Evolutionary conservation across 768 basidiomycete species (phyloP).

Genomic region (Suillus bovinus): DNA sequence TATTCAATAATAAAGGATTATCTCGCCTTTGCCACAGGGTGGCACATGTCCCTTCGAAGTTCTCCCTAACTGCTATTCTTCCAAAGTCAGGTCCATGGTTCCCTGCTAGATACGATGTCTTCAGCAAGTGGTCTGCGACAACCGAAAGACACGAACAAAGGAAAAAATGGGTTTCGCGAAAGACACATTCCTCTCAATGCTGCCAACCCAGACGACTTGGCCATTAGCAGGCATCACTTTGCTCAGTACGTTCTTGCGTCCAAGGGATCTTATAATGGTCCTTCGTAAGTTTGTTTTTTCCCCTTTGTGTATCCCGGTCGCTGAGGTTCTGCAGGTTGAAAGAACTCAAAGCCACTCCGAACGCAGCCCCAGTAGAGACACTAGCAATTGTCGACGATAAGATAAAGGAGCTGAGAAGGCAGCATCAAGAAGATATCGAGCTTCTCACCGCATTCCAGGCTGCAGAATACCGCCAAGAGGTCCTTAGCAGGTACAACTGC

Average conservation of each 20-base stretch:
- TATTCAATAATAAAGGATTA: neutral
- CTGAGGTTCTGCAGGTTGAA: conserved; percentile 24
- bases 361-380: conserved; percentile 22
- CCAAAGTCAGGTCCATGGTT: neutral
- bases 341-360: conserved; percentile 20
- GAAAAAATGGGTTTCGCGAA: conserved; percentile 28
- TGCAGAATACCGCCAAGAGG: conserved; percentile 34
- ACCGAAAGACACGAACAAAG: conserved; percentile 13
- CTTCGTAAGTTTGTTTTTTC: conserved; percentile 34
- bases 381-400: conserved; percentile 26
- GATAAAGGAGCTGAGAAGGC: conserved; percentile 30
- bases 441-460: conserved; percentile 31
- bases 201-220: conserved; percentile 23
- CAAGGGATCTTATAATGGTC: conserved; percentile 36
- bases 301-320: neutral
- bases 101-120: conserved; percentile 10
- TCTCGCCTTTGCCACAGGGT: neutral
- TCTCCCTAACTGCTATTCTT: neutral
- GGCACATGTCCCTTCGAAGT: neutral
- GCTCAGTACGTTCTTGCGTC: conserved; percentile 43
- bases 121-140: conserved; percentile 12
- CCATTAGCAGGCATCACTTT: conserved; percentile 33
- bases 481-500: conserved; percentile 26
- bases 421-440: conserved; percentile 33
- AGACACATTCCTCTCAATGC: conserved; percentile 13